Conservation (phyloP, 768 basidiomycete genomes). For the Russula emetica region DNA sequence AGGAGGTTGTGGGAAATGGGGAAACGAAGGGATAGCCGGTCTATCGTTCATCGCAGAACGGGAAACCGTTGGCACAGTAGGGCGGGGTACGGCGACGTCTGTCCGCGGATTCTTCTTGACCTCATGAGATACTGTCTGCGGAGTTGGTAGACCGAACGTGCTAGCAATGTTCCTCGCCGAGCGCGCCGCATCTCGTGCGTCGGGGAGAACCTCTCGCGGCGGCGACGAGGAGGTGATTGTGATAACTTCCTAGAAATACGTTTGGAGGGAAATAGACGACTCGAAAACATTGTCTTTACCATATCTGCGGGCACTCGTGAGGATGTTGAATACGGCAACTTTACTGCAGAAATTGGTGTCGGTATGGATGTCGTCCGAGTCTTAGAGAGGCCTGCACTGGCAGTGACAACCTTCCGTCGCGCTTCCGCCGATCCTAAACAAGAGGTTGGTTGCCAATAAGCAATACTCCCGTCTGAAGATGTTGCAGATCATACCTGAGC, state of each 20-base stretch:
- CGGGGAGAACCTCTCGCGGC: neutral
- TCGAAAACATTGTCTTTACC: neutral
- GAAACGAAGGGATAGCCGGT: neutral
- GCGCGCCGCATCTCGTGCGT: neutral
- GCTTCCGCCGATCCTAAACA: neutral
- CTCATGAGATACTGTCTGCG: conserved; percentile 5
- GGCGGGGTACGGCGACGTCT: neutral
- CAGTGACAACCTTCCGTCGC: neutral
- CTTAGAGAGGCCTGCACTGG: neutral
- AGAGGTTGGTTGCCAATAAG: neutral
- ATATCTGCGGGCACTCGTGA: neutral
- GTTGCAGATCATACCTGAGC: neutral
- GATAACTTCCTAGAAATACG: conserved; percentile 1
- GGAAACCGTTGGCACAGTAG: neutral
- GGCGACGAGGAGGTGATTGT: neutral
- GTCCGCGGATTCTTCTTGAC: neutral
- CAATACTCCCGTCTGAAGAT: neutral
- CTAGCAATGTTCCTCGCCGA: neutral
- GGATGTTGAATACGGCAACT: neutral
- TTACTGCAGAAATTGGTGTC: conserved; percentile 7
- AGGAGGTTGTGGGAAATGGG: neutral
- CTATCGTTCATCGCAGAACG: conserved; percentile 1
- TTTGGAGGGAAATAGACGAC: neutral
- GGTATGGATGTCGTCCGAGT: conserved; percentile 13
- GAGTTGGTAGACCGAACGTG: conserved; percentile 4